phyloP scores from a whole-genome alignment of 306 rosid species.

The Castanea mollissima region DNA sequence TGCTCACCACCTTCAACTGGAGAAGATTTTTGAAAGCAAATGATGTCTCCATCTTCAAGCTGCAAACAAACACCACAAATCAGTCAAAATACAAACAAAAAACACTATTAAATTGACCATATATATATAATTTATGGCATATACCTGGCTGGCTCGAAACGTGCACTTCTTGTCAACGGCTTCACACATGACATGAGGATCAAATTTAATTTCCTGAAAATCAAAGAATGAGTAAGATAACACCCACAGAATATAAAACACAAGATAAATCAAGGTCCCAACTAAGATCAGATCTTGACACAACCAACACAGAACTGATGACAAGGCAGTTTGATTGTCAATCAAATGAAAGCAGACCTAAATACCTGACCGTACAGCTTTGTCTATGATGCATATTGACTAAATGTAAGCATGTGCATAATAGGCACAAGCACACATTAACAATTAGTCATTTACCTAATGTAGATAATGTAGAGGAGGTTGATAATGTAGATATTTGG shows the following conservation, averaged over 20 bases:
- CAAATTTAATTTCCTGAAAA: conserved; percentile 91
- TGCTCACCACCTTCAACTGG: conserved; percentile 47
- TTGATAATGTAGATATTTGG: no score
- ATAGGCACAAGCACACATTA: no score
- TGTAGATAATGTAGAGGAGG: no score
- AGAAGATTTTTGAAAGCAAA: conserved; percentile 81
- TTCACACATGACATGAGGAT: conserved; percentile 96
- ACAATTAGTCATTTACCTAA: no score
- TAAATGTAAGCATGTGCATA: no score
- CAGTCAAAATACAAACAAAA: conserved; percentile 5
- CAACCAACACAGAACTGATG: background rate
- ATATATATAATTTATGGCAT: background rate
- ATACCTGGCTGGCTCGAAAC: conserved; percentile 90
- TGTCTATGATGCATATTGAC: no score
- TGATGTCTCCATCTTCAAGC: conserved; percentile 96
- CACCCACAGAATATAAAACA: conserved; percentile 9
- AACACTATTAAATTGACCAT: background rate
- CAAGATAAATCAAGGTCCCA: background rate
- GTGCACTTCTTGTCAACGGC: conserved; percentile 82
- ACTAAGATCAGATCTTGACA: background rate
- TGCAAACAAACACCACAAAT: conserved; percentile 31
- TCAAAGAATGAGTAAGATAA: background rate
- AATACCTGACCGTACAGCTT: no score
- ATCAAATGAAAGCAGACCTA: no score
- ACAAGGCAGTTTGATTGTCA: background rate